Conservation (phyloP, 2,329 filamentous ascomycete genomes). For the Fusarium cicatricum region DNA sequence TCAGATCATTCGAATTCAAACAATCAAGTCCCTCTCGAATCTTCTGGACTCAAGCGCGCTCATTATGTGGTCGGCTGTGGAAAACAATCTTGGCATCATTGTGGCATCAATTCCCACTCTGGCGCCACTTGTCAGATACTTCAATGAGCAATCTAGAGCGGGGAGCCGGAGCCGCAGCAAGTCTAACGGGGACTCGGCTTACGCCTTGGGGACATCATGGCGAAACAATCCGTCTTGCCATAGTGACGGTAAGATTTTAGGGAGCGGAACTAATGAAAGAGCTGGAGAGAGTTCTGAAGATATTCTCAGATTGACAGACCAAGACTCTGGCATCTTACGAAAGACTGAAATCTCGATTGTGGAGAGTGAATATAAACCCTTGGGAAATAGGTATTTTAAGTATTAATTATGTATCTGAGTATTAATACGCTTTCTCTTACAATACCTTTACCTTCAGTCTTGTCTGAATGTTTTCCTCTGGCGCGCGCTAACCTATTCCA, state of each 20-base stretch:
- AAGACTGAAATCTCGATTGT: constrained; percentile 25
- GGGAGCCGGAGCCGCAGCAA: too few species aligned
- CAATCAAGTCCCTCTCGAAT: constrained; percentile 53
- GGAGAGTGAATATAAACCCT: not conserved
- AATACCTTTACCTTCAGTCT: too few species aligned
- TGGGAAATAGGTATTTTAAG: not conserved
- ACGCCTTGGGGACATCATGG: constrained; percentile 41
- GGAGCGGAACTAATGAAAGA: constrained; percentile 17
- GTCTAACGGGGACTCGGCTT: constrained; percentile 25
- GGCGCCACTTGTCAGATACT: constrained; percentile 51
- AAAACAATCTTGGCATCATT: constrained; percentile 55
- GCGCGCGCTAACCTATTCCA: too few species aligned
- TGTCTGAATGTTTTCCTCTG: too few species aligned
- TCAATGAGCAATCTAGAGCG: constrained; percentile 41
- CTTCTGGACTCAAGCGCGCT: constrained; percentile 54
- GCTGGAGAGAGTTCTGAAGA: constrained; percentile 25
- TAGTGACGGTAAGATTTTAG: constrained; percentile 33
- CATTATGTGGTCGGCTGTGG: constrained; percentile 57
- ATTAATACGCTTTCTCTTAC: too few species aligned
- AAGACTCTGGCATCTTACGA: constrained; percentile 15
- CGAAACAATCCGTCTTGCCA: constrained; percentile 27
- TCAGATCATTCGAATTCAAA: constrained; percentile 60
- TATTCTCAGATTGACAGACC: constrained; percentile 4
- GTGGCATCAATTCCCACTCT: constrained; percentile 54
- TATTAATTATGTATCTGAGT: too few species aligned